Evolutionary conservation across 225 moss, liverwort and hornwort genomes (phyloP), one percentile per base, ranked within the genome.

Genomic region (Rhytidiadelphus loreus): DNA sequence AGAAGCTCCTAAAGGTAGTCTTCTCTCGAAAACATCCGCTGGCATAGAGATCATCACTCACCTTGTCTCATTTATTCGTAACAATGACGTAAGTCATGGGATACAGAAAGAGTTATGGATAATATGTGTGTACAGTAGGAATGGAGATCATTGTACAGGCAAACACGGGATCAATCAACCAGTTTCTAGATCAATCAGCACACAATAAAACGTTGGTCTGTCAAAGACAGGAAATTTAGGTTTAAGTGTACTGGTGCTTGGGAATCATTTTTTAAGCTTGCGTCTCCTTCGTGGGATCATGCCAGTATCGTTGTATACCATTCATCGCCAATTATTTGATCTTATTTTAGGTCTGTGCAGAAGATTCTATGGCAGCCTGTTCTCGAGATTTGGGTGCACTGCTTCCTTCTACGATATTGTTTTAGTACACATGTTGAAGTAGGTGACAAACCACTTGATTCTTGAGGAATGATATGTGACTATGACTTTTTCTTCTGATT

Each of bases 1-100:
- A 92, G 87, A 99, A 95, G 92, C 87, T 99, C 71, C 90, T 99
- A 9, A 91, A 93, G 89, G 92, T 88, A 86, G 90, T 92, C 88
- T 86, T 91, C 83, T 93, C 93, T 89, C 89, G 92, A 89, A 92
- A 93, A 84, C 80, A 93, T 90, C 77, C 90, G 86, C 84, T 93
- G 83, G 93, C 93, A 57, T 93, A 91, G 84, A 80, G 91, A 86
- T 73, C 57, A 80, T 83, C 62, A 58, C 83, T 86, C 66, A 26
- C 63, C 30, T 87, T 92, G 13, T 79, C 72, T 73, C 83, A 35
- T 86, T 60, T 85, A 91, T 80, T 89, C 85, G 24, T 75, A 58
- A 82, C 85, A 56, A 80, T 85, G 91, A 80, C 91, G 77, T 80
- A 90, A 92, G 91, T 93, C 92, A 74, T 89, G 83, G 74, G 63